Evolutionary conservation across 345 rosid species (phyloP), one percentile per base, ranked within the genome.

Genomic region (Rhizophora mangle): DNA sequence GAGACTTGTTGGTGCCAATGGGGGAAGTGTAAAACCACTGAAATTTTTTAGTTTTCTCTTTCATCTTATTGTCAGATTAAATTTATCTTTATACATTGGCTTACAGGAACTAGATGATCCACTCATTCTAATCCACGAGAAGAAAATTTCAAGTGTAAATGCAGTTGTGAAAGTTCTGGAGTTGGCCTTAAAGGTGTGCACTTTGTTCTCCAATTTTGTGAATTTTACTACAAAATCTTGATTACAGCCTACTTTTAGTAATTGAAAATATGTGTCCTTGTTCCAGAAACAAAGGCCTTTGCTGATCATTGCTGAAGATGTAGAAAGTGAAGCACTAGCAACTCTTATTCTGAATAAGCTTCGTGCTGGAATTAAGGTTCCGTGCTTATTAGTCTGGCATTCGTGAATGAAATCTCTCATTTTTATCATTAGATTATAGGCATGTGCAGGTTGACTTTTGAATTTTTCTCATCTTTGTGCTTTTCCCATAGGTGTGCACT

Each of bases 281-380:
- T 71, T 60, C 32, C 82, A 95, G 99, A 85, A 71, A 37, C 96
- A 95, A 88, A 92, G 91, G 76, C 94, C 97, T 15, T 78, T 95
- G 68, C 73, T 95, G 67, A 90, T 95, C 34, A 80, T 95, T 66
- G 87, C 99, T n/a, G 99, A 95, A 79, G 99, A 95, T 87, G 72
- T 95, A 53, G 99, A 95, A 64, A 95, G 98, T 2, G 98, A 92
- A 60, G 97, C 98, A 49, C 75, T 92, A 64, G 96, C 97, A 13
- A 87, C 92, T 24, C 90, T 96, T 49, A 84, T 96, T 77, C 76
- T 92, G 61, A 95, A 95, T 72, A 95, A 92, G 79, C 97, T 92
- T 69, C 98, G 98, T 26, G 99, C 96, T 70, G 98, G 97, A 73
- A 82, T 95, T 73, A 95, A 95, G 99, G 98, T 93, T 60, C 72